phyloP scores from a whole-genome alignment of 2,329 filamentous ascomycete genomes.

The Coleophoma cylindrospora region DNA sequence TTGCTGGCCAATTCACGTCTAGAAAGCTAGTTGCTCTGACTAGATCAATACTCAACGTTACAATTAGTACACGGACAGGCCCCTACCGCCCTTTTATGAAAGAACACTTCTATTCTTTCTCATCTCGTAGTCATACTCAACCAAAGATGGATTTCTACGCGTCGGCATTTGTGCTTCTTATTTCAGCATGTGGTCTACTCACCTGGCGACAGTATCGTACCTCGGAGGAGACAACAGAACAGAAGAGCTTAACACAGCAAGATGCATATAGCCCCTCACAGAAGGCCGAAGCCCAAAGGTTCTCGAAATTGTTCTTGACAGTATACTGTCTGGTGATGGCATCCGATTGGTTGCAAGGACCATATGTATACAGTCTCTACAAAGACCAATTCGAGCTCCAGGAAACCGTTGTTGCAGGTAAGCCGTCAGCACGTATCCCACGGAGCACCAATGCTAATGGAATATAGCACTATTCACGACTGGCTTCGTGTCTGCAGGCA shows the following conservation, averaged over 20 bases:
- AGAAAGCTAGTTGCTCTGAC: too few species aligned
- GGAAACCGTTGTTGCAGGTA: conserved; percentile 20
- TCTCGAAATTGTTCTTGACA: conserved; percentile 28
- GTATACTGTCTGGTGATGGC: conserved; percentile 45
- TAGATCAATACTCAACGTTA: too few species aligned
- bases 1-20: too few species aligned
- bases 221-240: conserved; percentile 10
- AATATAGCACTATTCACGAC: conserved; percentile 22
- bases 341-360: conserved; percentile 45
- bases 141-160: conserved; percentile 20
- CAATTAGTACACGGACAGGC: background rate
- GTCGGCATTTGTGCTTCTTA: conserved; percentile 17
- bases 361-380: conserved; percentile 27
- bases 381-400: conserved; percentile 25
- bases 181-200: conserved; percentile 18
- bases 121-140: background rate
- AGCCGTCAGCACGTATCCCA: background rate
- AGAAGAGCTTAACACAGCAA: conserved; percentile 8
- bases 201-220: conserved; percentile 21
- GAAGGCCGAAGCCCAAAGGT: conserved; percentile 20
- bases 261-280: conserved; percentile 14
- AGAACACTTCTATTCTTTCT: background rate
- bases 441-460: background rate
- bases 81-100: background rate
- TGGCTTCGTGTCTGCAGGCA: conserved; percentile 25